Conservation (phyloP, 2,329 filamentous ascomycete species). For the Penicillium sp. region DNA sequence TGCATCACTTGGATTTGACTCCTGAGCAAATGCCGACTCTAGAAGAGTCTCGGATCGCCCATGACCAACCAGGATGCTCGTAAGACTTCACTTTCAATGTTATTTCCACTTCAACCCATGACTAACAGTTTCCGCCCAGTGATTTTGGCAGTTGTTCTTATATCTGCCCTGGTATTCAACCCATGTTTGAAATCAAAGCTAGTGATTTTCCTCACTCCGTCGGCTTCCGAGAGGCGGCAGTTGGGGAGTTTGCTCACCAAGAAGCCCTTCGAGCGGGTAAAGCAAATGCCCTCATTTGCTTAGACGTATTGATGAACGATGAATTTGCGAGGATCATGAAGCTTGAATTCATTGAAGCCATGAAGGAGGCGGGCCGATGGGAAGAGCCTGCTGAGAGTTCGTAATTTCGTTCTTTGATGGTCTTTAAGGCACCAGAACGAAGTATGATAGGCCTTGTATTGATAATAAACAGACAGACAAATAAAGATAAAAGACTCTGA, state of each 20-base stretch:
- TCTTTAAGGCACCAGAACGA: no score
- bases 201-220: not conserved
- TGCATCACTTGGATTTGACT: not conserved
- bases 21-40: slow-evolving; percentile 1
- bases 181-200: slow-evolving; percentile 2
- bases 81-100: not conserved
- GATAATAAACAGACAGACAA: no score
- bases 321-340: not conserved
- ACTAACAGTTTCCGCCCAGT: not conserved
- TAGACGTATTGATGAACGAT: slow-evolving; percentile 2
- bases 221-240: not conserved
- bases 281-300: slow-evolving; percentile 1
- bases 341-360: not conserved
- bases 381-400: not conserved
- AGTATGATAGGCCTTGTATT: no score
- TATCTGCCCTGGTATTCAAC: not conserved
- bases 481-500: no score
- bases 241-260: not conserved
- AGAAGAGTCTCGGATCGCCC: not conserved
- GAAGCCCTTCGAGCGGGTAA: slow-evolving; percentile 1
- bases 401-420: not conserved
- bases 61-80: slow-evolving; percentile 1
- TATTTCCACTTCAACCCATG: not conserved
- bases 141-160: slow-evolving; percentile 3
- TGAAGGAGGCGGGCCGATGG: not conserved